A percentile compares a stretch with the other conserved stretches of the same genome.
These are phyloP conservation scores for Termitomyces sp. DNA, from an alignment of 768 basidiomycete species.

Conservation along the genomic window DNA sequence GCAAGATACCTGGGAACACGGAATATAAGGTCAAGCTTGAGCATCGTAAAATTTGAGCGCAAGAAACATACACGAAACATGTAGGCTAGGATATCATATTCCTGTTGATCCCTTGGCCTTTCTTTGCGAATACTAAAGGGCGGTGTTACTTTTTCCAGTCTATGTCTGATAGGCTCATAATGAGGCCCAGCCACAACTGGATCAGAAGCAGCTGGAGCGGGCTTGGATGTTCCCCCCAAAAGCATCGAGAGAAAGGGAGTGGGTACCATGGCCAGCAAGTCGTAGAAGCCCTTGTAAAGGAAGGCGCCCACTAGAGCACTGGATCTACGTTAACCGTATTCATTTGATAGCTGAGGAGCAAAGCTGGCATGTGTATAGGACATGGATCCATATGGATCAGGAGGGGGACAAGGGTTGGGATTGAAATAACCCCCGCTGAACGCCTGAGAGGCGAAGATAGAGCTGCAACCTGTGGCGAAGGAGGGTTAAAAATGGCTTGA, in stretches of 20 bases:
- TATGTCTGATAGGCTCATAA: conserved; percentile 53
- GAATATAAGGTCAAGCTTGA: conserved; percentile 18
- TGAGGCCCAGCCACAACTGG: conserved; percentile 57
- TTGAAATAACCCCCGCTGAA: conserved; percentile 18
- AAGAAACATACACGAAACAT: conserved; percentile 70
- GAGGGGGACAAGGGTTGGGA: conserved; percentile 22
- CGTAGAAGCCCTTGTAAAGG: conserved; percentile 88
- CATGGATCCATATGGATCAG: conserved; percentile 30
- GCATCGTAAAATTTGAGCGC: conserved; percentile 13
- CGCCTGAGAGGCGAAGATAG: conserved; percentile 18
- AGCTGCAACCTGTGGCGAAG: background rate
- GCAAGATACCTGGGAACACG: conserved; percentile 63
- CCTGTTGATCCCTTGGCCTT: conserved; percentile 70
- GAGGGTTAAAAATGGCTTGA: background rate
- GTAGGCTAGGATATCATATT: conserved; percentile 86
- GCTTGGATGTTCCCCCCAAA: conserved; percentile 44
- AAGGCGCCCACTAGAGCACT: conserved; percentile 65
- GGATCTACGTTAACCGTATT: conserved; percentile 38
- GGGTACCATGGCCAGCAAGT: conserved; percentile 74
- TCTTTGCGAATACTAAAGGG: conserved; percentile 36
- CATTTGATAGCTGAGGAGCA: conserved; percentile 30
- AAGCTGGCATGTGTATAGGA: conserved; percentile 31
- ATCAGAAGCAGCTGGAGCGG: conserved; percentile 28
- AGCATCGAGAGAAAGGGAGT: conserved; percentile 65
- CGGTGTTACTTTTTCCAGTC: conserved; percentile 24